Evolutionary conservation across 768 basidiomycete genomes (phyloP).

Genomic region (Suillus clintonianus): DNA sequence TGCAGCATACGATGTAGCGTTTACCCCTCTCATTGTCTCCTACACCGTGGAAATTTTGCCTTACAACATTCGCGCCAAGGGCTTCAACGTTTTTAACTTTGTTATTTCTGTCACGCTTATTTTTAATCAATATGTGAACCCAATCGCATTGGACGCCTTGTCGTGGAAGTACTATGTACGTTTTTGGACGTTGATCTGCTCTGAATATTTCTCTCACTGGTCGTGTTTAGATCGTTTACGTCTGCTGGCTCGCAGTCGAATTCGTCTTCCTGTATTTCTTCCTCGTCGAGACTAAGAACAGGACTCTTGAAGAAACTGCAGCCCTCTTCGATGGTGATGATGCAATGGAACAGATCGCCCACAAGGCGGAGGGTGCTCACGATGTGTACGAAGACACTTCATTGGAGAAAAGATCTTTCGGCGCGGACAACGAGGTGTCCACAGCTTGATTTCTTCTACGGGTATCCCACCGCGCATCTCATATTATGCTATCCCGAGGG

Average conservation of each 20-base stretch:
- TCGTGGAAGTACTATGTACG: constrained; percentile 78
- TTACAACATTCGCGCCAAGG: constrained; percentile 81
- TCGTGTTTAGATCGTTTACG: constrained; percentile 57
- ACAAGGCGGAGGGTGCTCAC: constrained; percentile 19
- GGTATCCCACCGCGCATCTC: background rate
- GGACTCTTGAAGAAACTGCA: constrained; percentile 80
- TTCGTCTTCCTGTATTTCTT: constrained; percentile 65
- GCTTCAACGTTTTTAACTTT: constrained; percentile 82
- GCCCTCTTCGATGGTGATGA: constrained; percentile 76
- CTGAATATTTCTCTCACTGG: background rate
- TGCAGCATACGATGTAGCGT: constrained; percentile 77
- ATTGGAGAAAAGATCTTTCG: constrained; percentile 22
- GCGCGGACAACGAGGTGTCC: background rate
- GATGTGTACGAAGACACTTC: constrained; percentile 17
- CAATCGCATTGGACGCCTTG: constrained; percentile 64
- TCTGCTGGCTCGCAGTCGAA: constrained; percentile 70
- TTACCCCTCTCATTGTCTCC: constrained; percentile 82
- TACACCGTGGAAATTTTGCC: constrained; percentile 92
- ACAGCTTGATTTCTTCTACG: background rate
- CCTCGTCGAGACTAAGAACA: constrained; percentile 71
- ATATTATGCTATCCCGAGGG: background rate
- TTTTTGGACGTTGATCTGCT: background rate
- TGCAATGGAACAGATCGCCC: constrained; percentile 39
- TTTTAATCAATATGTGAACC: constrained; percentile 90
- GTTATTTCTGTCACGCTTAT: constrained; percentile 77